These are phyloP conservation scores for Colletotrichum salicis DNA, from an alignment of 2,329 filamentous ascomycete species.

Conservation along the genomic window DNA sequence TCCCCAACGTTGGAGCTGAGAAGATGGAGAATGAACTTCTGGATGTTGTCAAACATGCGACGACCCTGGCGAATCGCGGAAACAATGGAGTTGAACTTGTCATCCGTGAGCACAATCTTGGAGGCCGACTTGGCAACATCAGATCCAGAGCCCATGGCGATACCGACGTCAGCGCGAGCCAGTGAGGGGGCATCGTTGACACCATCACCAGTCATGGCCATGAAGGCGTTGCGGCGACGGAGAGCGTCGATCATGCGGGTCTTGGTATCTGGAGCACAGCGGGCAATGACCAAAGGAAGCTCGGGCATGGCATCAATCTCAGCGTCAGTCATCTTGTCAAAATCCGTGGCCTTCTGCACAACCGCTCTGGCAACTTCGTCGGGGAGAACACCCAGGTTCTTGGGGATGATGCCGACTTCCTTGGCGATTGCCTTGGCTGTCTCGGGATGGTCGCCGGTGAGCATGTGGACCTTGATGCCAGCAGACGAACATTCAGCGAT, in stretches of 20 bases:
- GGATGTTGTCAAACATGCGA: conserved; percentile 88
- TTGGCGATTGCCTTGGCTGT: conserved; percentile 82
- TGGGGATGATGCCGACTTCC: conserved; percentile 81
- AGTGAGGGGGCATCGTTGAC: conserved; percentile 89
- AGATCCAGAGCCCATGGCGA: conserved; percentile 89
- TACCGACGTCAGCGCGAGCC: conserved; percentile 84
- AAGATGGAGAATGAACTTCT: conserved; percentile 86
- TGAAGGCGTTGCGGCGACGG: conserved; percentile 79
- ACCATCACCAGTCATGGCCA: conserved; percentile 89
- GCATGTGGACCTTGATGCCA: conserved; percentile 84
- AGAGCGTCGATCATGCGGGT: conserved; percentile 91
- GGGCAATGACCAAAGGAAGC: conserved; percentile 82
- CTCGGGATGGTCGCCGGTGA: conserved; percentile 83
- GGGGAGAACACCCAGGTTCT: conserved; percentile 68
- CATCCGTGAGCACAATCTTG: conserved; percentile 85
- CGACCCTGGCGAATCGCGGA: conserved; percentile 85
- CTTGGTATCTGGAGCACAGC: conserved; percentile 87
- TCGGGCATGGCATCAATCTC: conserved; percentile 81
- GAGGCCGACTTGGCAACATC: conserved; percentile 87
- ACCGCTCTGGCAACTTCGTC: conserved; percentile 73
- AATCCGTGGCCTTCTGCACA: conserved; percentile 80
- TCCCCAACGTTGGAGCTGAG: conserved; percentile 86
- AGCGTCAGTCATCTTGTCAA: conserved; percentile 79
- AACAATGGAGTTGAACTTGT: conserved; percentile 89
- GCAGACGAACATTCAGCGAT: conserved; percentile 77